phyloP scores from a whole-genome alignment of 2,329 filamentous ascomycete genomes.

The Calonectria pauciramosa region DNA sequence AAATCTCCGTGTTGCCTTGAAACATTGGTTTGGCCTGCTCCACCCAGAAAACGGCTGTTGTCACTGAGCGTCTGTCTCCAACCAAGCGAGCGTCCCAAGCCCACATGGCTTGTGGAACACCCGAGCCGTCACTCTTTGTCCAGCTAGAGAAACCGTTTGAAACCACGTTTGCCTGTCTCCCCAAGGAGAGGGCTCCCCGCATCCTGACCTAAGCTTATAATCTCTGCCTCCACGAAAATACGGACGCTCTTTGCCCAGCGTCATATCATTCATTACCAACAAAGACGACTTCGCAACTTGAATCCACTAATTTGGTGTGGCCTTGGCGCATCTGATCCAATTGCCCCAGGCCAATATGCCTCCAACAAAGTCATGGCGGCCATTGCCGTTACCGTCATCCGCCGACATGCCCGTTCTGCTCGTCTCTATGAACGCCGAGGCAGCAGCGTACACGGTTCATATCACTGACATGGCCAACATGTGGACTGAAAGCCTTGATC shows the following conservation, averaged over 20 bases:
- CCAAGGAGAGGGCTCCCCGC: neutral
- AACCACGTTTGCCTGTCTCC: slow-evolving; percentile 5
- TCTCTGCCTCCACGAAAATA: neutral
- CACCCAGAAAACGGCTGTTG: slow-evolving; percentile 5
- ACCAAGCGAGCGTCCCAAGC: slow-evolving; percentile 21
- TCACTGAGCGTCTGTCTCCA: slow-evolving; percentile 6
- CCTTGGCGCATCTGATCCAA: neutral
- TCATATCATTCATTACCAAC: neutral
- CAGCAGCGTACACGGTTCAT: slow-evolving; percentile 72
- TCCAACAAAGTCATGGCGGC: slow-evolving; percentile 59
- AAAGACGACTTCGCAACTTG: neutral
- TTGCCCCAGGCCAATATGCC: slow-evolving; percentile 45
- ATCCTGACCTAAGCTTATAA: neutral
- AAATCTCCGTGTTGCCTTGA: slow-evolving; percentile 1
- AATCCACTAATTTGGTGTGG: neutral
- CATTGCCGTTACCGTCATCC: slow-evolving; percentile 58
- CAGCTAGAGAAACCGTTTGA: slow-evolving; percentile 21
- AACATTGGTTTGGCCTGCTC: neutral
- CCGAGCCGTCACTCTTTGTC: slow-evolving; percentile 2
- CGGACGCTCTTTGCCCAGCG: neutral
- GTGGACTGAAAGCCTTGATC: slow-evolving; percentile 78
- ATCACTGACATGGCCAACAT: slow-evolving; percentile 80
- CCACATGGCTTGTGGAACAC: slow-evolving; percentile 37
- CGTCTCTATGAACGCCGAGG: slow-evolving; percentile 69
- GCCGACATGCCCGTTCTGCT: slow-evolving; percentile 71